Percentiles rank a stretch among this genome's conserved stretches.
Conservation (phyloP, 1,284 basidiomycete genomes). For the Ceratobasidium sp. region DNA sequence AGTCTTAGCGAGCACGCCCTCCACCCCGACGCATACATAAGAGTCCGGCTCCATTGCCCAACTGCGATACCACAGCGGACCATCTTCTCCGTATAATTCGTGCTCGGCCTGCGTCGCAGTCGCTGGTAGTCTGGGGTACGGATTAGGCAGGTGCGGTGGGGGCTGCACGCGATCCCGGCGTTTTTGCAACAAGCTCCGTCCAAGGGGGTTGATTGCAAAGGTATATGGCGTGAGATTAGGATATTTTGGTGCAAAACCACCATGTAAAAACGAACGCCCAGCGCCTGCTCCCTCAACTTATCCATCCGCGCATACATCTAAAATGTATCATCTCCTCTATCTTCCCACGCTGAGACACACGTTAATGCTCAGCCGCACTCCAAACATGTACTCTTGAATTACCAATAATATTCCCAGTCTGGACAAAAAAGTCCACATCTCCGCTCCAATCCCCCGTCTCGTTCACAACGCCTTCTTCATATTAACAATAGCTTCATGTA, state of each 20-base stretch:
- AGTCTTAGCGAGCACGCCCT: constrained; percentile 75
- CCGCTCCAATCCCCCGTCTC: constrained; percentile 81
- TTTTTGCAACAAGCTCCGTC: constrained; percentile 73
- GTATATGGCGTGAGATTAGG: constrained; percentile 82
- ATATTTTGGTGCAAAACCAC: constrained; percentile 84
- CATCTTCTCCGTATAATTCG: constrained; percentile 79
- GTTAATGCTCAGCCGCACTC: constrained; percentile 2
- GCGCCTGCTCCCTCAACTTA: constrained; percentile 80
- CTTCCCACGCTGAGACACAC: constrained; percentile 18
- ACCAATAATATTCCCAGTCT: constrained; percentile 95
- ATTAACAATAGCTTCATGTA: constrained; percentile 83
- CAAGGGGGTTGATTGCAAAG: constrained; percentile 80
- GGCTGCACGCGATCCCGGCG: constrained; percentile 74
- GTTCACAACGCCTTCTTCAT: constrained; percentile 81
- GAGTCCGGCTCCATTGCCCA: constrained; percentile 83
- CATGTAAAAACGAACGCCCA: constrained; percentile 84
- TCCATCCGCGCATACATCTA: constrained; percentile 87
- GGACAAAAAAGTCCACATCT: constrained; percentile 84
- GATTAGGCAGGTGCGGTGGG: constrained; percentile 82
- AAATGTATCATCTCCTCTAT: constrained; percentile 88
- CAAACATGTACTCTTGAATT: constrained; percentile 62
- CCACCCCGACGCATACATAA: constrained; percentile 77
- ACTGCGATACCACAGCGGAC: constrained; percentile 91
- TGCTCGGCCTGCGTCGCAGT: constrained; percentile 75
- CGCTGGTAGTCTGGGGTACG: constrained; percentile 80